A percentile compares a stretch with the other conserved stretches of the same genome.
These are phyloP conservation scores for Saccharomyces eubayanus DNA, from an alignment of 805 yeast genomes.

Conservation along the genomic window DNA sequence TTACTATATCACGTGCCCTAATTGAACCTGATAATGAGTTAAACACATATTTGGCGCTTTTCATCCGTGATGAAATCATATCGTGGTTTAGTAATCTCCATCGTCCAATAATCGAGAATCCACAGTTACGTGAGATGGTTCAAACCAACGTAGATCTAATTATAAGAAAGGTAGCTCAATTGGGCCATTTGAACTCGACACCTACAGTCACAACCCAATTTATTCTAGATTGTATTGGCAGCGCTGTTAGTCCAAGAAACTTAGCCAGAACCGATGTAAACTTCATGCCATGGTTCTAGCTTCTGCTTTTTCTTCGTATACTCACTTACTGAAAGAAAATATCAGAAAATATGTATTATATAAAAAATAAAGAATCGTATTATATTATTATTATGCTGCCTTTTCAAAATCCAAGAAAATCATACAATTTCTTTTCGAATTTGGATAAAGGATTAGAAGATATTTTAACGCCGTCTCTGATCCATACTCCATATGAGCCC, in stretches of 20 bases:
- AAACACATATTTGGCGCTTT: constrained; percentile 84
- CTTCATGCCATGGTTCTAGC: constrained; percentile 87
- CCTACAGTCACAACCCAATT: constrained; percentile 74
- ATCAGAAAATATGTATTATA: not conserved
- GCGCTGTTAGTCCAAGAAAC: constrained; percentile 91
- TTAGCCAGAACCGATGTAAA: constrained; percentile 84
- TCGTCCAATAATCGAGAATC: constrained; percentile 72
- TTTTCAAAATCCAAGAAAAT: constrained; percentile 1
- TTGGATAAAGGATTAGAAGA: constrained; percentile 26
- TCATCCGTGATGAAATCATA: constrained; percentile 90
- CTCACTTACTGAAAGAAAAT: not conserved
- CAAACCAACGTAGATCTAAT: constrained; percentile 80
- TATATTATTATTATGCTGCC: not conserved
- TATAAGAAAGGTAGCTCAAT: constrained; percentile 65
- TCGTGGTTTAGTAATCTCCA: constrained; percentile 91
- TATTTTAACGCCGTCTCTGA: constrained; percentile 62
- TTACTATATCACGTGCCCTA: constrained; percentile 79
- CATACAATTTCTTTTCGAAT: constrained; percentile 15
- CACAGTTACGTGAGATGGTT: constrained; percentile 79
- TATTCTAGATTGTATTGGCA: constrained; percentile 80
- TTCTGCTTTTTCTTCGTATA: not conserved
- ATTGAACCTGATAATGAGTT: constrained; percentile 88
- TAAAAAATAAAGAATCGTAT: not conserved
- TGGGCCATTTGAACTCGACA: constrained; percentile 53
- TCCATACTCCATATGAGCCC: constrained; percentile 83